Evolutionary conservation across 176 grass and related monocot genomes (phyloP).

Genomic region (Zizania latifolia): DNA sequence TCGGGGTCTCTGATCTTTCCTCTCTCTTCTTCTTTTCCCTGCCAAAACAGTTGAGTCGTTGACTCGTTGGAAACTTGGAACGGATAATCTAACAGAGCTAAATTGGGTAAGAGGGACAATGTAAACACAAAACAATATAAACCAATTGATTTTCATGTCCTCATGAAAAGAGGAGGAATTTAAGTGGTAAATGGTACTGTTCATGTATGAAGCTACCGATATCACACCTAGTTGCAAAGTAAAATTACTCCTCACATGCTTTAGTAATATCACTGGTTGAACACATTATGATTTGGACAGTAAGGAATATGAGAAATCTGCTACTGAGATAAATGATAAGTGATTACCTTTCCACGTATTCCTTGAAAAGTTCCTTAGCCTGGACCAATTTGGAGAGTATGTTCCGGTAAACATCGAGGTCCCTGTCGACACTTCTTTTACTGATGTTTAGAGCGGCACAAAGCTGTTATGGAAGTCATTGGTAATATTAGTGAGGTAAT

Average conservation of each 20-base stretch:
- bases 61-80: background rate
- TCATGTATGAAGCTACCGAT: background rate
- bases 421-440: constrained; percentile 94
- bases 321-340: background rate
- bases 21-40: constrained; percentile 99
- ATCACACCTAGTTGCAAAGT: background rate
- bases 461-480: constrained; percentile 48
- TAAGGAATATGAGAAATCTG: too few species aligned
- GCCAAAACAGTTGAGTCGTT: constrained; percentile 14
- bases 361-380: constrained; percentile 99
- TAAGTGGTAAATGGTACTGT: background rate
- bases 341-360: constrained; percentile 84
- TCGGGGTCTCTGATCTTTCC: constrained; percentile 67
- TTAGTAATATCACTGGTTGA: background rate
- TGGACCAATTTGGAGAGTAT: constrained; percentile 93
- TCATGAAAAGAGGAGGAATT: too few species aligned
- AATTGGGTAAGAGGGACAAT: background rate
- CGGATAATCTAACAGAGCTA: background rate
- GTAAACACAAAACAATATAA: background rate
- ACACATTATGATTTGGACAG: too few species aligned
- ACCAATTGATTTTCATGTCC: too few species aligned
- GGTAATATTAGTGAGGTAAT: constrained; percentile 2
- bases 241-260: background rate
- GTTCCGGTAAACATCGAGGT: constrained; percentile 97
- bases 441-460: constrained; percentile 76